phyloP scores from a whole-genome alignment of 2,329 filamentous ascomycete species.

The Dryadomyces quercus-mongolicae region DNA sequence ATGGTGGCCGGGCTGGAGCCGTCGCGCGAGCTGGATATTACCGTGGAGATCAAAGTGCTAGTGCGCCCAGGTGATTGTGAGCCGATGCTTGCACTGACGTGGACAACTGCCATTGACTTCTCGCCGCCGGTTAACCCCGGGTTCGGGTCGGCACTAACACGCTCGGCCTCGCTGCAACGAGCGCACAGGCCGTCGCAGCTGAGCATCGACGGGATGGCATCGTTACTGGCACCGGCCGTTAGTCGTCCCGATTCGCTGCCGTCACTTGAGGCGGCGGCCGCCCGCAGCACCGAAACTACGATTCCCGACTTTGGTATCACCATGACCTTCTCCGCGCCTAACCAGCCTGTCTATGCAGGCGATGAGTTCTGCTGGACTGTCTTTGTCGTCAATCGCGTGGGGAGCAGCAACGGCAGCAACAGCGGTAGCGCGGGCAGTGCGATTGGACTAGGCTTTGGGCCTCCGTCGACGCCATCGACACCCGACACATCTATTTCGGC shows the following conservation, averaged over 20 bases:
- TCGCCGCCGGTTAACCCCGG: conserved; percentile 51
- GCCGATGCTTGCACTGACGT: conserved; percentile 51
- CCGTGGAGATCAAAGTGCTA: conserved; percentile 47
- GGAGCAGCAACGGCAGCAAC: neutral
- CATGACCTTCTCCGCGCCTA: conserved; percentile 58
- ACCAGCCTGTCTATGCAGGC: conserved; percentile 43
- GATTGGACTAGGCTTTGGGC: neutral
- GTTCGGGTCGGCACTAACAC: conserved; percentile 38
- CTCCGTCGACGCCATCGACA: neutral
- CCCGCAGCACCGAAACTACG: conserved; percentile 28
- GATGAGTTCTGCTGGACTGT: conserved; percentile 61
- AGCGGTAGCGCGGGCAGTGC: neutral
- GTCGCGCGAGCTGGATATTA: conserved; percentile 41
- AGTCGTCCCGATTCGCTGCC: conserved; percentile 49
- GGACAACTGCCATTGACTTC: conserved; percentile 60
- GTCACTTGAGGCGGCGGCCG: conserved; percentile 41
- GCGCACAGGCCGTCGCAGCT: conserved; percentile 51
- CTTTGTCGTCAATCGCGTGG: conserved; percentile 60
- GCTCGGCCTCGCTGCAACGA: conserved; percentile 43
- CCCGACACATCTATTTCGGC: neutral
- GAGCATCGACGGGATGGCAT: conserved; percentile 45
- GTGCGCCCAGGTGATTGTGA: conserved; percentile 43
- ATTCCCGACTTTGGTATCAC: conserved; percentile 57
- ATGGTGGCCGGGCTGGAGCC: neutral
- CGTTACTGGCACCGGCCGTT: conserved; percentile 44